Evolutionary conservation across 2,329 filamentous ascomycete genomes (phyloP).

Genomic region (Dactylellina drechsleri): DNA sequence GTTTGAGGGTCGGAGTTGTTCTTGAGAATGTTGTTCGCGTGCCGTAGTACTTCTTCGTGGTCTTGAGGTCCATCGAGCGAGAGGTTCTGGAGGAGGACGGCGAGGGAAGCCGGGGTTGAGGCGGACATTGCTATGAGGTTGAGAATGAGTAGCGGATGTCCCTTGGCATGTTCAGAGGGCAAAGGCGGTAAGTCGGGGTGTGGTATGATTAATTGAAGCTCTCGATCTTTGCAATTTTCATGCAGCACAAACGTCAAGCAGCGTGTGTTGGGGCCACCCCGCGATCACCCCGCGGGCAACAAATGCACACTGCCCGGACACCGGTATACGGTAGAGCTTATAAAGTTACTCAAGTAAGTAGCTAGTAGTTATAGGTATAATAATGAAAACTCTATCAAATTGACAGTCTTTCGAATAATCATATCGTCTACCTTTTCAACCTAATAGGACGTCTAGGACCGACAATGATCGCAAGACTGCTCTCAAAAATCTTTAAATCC

Average conservation of each 20-base stretch:
- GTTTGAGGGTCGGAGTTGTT: conserved; percentile 71
- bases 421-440: too few relatives aligned
- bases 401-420: too few relatives aligned
- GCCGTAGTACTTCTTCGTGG: conserved; percentile 77
- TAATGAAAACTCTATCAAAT: too few relatives aligned
- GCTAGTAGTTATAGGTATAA: too few relatives aligned
- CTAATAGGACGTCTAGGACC: too few relatives aligned
- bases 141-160: neutral
- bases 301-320: neutral
- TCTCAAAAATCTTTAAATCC: too few relatives aligned
- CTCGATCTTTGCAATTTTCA: conserved; percentile 18
- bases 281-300: conserved; percentile 5
- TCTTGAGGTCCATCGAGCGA: conserved; percentile 63
- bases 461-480: too few relatives aligned
- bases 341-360: too few relatives aligned
- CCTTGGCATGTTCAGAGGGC: conserved; percentile 11
- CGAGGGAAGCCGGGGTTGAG: conserved; percentile 56
- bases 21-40: conserved; percentile 71
- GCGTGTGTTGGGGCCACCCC: conserved; percentile 14
- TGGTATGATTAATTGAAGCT: neutral
- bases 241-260: conserved; percentile 19
- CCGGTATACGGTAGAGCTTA: too few relatives aligned
- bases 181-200: neutral
- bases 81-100: conserved; percentile 57
- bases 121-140: conserved; percentile 45